A percentile compares a stretch with the other conserved stretches of the same genome.
Evolutionary conservation across 176 grass and related monocot species (phyloP).

Genomic region (Coix lacrymajobi): DNA sequence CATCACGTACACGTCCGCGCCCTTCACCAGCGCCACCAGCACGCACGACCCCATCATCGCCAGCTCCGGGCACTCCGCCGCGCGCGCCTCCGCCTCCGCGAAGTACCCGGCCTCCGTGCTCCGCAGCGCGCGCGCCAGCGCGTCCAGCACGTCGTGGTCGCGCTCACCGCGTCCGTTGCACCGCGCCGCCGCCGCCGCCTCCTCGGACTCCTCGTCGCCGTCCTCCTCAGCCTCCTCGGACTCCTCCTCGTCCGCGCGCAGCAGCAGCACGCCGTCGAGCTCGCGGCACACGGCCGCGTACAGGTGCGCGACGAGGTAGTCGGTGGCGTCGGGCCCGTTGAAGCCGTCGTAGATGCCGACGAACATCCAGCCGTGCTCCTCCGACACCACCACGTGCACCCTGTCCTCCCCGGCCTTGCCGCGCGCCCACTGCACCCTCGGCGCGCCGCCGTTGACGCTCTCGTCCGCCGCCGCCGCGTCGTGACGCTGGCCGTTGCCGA

Average conservation of each 20-base stretch:
- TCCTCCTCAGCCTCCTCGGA: background rate
- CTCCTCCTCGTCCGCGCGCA: background rate
- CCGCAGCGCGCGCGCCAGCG: conserved; percentile 52
- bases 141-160: conserved; percentile 37
- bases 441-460: conserved; percentile 5
- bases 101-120: conserved; percentile 66
- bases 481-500: conserved; percentile 19
- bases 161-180: background rate
- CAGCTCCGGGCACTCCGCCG: conserved; percentile 59
- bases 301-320: conserved; percentile 67
- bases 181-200: background rate
- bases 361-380: conserved; percentile 79
- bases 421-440: conserved; percentile 71
- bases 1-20: conserved; percentile 78
- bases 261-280: conserved; percentile 33
- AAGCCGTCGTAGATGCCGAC: conserved; percentile 99
- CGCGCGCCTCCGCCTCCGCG: conserved; percentile 48
- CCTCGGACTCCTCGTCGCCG: background rate
- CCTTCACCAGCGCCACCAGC: conserved; percentile 74
- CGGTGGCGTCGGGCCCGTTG: conserved; percentile 89
- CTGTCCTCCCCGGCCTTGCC: conserved; percentile 92
- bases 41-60: conserved; percentile 83
- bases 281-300: conserved; percentile 59
- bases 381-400: conserved; percentile 69
- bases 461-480: background rate